Percentiles rank a stretch among this genome's conserved stretches.
Evolutionary conservation across 352 stramenopile genomes (phyloP).

Genomic region (Pythium rhizo-oryzae): DNA sequence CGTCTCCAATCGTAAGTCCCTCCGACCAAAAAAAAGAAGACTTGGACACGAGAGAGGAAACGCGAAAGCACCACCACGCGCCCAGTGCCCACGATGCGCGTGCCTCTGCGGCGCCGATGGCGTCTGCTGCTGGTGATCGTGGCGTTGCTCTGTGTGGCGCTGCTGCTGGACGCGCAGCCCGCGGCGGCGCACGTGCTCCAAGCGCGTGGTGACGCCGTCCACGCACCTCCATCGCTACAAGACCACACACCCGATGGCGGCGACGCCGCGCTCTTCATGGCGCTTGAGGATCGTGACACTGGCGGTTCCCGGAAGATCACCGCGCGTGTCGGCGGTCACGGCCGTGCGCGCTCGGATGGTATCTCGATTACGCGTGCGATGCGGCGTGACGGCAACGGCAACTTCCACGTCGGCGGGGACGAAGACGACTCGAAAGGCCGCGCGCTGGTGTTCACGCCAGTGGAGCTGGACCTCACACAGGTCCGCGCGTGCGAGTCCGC

Average conservation of each 20-base stretch:
- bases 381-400: too few relatives aligned
- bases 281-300: neutral
- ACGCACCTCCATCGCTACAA: too few relatives aligned
- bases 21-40: slow-evolving; percentile 9
- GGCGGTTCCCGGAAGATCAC: too few relatives aligned
- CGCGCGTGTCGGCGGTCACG: slow-evolving; percentile 16
- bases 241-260: too few relatives aligned
- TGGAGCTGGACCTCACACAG: slow-evolving; percentile 40
- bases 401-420: too few relatives aligned
- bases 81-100: too few relatives aligned
- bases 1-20: neutral
- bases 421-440: too few relatives aligned
- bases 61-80: too few relatives aligned
- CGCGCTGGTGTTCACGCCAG: slow-evolving; percentile 46
- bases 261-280: slow-evolving; percentile 11
- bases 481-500: slow-evolving; percentile 40
- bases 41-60: neutral
- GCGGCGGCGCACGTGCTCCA: neutral
- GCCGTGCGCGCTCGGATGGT: slow-evolving; percentile 29
- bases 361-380: slow-evolving; percentile 36
- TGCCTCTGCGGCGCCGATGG: neutral
- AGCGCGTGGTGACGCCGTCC: neutral
- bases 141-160: neutral
- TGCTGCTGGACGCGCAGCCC: neutral
- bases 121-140: neutral